A percentile compares a stretch with the other conserved stretches of the same genome.
These are phyloP conservation scores for Metahyphopichia silvanorum DNA, from an alignment of 805 yeast species.

Conservation along the genomic window DNA sequence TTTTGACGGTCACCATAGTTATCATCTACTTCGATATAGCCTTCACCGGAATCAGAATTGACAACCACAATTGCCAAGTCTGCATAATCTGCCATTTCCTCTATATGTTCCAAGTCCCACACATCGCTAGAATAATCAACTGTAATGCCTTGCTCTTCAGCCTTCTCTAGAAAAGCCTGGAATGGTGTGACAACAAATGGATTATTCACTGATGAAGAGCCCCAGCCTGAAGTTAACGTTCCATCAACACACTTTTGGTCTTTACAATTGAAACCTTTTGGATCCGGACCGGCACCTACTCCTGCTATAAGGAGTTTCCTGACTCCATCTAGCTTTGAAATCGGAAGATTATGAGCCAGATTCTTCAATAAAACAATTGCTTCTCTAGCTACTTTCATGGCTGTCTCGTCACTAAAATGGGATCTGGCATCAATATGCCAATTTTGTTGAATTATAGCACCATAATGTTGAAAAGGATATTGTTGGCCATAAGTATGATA, in stretches of 20 bases:
- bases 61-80: slow-evolving; percentile 56
- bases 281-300: slow-evolving; percentile 48
- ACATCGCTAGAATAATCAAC: slow-evolving; percentile 45
- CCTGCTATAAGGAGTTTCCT: slow-evolving; percentile 48
- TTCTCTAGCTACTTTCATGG: slow-evolving; percentile 54
- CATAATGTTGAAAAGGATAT: slow-evolving; percentile 50
- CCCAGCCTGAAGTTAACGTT: slow-evolving; percentile 59
- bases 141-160: slow-evolving; percentile 42
- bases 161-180: slow-evolving; percentile 50
- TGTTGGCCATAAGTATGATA: slow-evolving; percentile 52
- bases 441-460: slow-evolving; percentile 53
- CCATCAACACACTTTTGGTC: slow-evolving; percentile 55
- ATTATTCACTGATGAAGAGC: slow-evolving; percentile 56
- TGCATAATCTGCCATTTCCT: slow-evolving; percentile 44
- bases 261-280: slow-evolving; percentile 50
- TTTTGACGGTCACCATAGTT: slow-evolving; percentile 59
- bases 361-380: slow-evolving; percentile 57
- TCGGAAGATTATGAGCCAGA: slow-evolving; percentile 50
- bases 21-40: slow-evolving; percentile 53
- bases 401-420: slow-evolving; percentile 44
- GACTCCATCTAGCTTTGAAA: slow-evolving; percentile 39
- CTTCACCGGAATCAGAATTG: slow-evolving; percentile 56
- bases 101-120: slow-evolving; percentile 43
- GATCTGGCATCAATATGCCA: slow-evolving; percentile 54
- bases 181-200: slow-evolving; percentile 58